These are phyloP conservation scores for Rhodotorula glutinis DNA, from an alignment of 1,284 basidiomycete species.

Conservation along the genomic window DNA sequence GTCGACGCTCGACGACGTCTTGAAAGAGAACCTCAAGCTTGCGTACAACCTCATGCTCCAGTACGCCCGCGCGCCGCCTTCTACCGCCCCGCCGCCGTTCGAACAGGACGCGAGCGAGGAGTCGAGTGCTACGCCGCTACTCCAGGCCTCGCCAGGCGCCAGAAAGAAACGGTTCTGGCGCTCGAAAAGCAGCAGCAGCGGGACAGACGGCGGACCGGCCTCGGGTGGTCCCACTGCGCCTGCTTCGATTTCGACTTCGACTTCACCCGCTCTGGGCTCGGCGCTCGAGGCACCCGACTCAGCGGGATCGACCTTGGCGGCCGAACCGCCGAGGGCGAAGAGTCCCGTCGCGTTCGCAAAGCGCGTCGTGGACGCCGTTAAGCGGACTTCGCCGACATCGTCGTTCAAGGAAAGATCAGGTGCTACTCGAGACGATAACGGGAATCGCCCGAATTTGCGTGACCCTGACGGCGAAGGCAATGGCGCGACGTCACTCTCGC, in stretches of 20 bases:
- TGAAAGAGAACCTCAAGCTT: constrained; percentile 39
- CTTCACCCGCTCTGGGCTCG: background rate
- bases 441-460: background rate
- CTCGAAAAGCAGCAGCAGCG: background rate
- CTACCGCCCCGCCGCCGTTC: background rate
- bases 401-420: background rate
- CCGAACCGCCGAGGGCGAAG: constrained; percentile 9
- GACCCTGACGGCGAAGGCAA: constrained; percentile 1
- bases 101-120: background rate
- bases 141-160: no score
- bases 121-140: background rate
- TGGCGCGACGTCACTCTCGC: constrained; percentile 11
- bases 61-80: constrained; percentile 13
- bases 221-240: background rate
- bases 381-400: constrained; percentile 1
- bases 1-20: constrained; percentile 21
- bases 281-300: background rate
- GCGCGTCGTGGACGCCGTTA: constrained; percentile 26
- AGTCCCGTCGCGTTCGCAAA: constrained; percentile 19
- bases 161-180: constrained; percentile 34
- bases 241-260: no score
- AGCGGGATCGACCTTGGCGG: no score
- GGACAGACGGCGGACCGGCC: background rate
- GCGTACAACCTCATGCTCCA: constrained; percentile 40
- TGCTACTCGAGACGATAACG: background rate